These are phyloP conservation scores for Apiospora pterosperma DNA, from an alignment of 2,329 filamentous ascomycete species.

Conservation along the genomic window DNA sequence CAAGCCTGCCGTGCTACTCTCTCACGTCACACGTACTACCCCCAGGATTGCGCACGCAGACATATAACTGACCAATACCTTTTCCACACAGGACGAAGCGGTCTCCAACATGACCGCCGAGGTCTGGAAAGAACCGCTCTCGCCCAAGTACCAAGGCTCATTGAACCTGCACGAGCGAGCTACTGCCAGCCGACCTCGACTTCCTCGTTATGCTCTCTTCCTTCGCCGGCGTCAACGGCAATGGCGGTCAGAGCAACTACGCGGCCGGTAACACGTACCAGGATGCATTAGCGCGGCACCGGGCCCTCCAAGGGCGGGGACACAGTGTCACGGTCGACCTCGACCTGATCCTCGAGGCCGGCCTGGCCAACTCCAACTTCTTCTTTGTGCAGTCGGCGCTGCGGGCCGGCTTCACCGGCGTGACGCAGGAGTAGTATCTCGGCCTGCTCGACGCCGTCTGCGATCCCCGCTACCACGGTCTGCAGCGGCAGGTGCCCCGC, in stretches of 20 bases:
- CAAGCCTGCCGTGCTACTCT: no score
- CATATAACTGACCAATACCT: no score
- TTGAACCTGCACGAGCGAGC: not conserved
- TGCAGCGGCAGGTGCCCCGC: not conserved
- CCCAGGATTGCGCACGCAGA: no score
- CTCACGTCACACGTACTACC: no score
- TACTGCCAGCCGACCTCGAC: not conserved
- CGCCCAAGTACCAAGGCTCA: not conserved
- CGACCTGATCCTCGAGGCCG: not conserved
- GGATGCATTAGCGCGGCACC: not conserved
- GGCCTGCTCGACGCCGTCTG: not conserved
- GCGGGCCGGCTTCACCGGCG: not conserved
- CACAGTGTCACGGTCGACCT: not conserved
- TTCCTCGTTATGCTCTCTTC: not conserved
- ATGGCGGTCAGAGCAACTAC: not conserved
- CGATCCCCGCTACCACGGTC: not conserved
- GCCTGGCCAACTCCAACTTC: not conserved
- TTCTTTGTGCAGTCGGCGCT: not conserved
- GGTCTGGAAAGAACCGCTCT: not conserved
- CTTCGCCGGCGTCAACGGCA: not conserved
- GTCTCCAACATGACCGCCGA: slow-evolving; percentile 49
- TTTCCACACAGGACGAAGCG: slow-evolving; percentile 46
- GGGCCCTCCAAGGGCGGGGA: no score
- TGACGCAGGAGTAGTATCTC: not conserved
- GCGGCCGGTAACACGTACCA: not conserved